Conservation (phyloP, 2,329 filamentous ascomycete genomes). For the Exophiala calicioides region DNA sequence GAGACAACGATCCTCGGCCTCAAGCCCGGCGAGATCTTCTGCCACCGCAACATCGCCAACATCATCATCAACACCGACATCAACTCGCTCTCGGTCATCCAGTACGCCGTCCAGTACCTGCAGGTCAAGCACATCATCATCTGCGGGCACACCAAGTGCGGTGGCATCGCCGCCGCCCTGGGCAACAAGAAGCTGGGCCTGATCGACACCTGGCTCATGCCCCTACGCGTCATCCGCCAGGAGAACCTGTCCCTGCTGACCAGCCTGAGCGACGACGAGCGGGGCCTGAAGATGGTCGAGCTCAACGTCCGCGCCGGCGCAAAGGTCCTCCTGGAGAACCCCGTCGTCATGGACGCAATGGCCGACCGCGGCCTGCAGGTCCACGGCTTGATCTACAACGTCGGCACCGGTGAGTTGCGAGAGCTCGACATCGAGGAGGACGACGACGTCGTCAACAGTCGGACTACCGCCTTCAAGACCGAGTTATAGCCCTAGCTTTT, state of each 20-base stretch:
- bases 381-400: slow-evolving; percentile 76
- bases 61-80: slow-evolving; percentile 74
- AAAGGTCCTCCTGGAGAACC: slow-evolving; percentile 67
- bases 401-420: slow-evolving; percentile 56
- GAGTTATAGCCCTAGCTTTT: too few relatives aligned
- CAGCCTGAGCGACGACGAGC: slow-evolving; percentile 49
- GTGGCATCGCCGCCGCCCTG: slow-evolving; percentile 58
- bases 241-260: slow-evolving; percentile 55
- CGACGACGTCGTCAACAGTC: slow-evolving; percentile 41
- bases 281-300: slow-evolving; percentile 67
- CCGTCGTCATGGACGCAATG: slow-evolving; percentile 69
- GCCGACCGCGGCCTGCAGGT: slow-evolving; percentile 69
- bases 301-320: slow-evolving; percentile 73
- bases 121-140: slow-evolving; percentile 65
- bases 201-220: slow-evolving; percentile 63
- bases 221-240: slow-evolving; percentile 56
- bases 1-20: slow-evolving; percentile 75
- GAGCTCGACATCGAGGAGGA: slow-evolving; percentile 52
- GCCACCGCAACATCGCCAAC: slow-evolving; percentile 90
- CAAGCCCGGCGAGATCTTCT: slow-evolving; percentile 81
- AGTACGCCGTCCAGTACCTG: slow-evolving; percentile 73
- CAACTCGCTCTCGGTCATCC: slow-evolving; percentile 72
- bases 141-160: slow-evolving; percentile 63
- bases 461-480: slow-evolving; percentile 43
- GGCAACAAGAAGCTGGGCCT: slow-evolving; percentile 59